Evolutionary conservation across 2,329 filamentous ascomycete species (phyloP).

Genomic region (Colletotrichum sp.): DNA sequence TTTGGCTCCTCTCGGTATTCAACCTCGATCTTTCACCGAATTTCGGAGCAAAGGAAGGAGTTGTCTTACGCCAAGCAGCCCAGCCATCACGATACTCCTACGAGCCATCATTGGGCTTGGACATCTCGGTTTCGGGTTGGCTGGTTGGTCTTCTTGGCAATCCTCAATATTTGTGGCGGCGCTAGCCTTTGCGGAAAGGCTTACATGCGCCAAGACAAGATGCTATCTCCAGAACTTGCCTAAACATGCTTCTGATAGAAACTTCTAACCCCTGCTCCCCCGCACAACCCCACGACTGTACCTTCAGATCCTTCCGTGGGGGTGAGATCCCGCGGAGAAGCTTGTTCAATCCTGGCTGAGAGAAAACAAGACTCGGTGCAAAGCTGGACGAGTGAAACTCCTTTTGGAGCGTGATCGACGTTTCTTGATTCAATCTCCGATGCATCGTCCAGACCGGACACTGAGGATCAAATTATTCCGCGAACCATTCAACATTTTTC

Average conservation of each 20-base stretch:
- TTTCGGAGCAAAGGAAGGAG: not conserved
- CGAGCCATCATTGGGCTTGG: not conserved
- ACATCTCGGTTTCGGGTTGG: not conserved
- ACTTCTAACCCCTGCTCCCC: not conserved
- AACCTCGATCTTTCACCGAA: no score
- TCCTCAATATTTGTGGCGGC: not conserved
- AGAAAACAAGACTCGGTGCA: not conserved
- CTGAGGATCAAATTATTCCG: not conserved
- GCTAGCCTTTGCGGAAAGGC: not conserved
- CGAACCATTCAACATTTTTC: not conserved
- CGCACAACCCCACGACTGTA: not conserved
- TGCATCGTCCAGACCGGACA: accelerated
- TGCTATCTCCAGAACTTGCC: not conserved
- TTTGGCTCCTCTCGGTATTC: no score
- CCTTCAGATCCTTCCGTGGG: not conserved
- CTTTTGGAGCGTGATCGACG: not conserved
- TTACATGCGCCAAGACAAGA: not conserved
- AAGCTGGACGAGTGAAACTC: not conserved
- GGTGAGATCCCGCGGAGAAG: not conserved
- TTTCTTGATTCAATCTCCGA: not conserved
- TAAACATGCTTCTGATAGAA: not conserved
- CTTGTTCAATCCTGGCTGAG: not conserved
- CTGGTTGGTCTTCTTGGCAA: not conserved
- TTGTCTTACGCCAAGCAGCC: not conserved
- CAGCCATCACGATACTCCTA: not conserved